phyloP scores from a whole-genome alignment of 441 rosid genomes.

The Euphorbia celastroides region DNA sequence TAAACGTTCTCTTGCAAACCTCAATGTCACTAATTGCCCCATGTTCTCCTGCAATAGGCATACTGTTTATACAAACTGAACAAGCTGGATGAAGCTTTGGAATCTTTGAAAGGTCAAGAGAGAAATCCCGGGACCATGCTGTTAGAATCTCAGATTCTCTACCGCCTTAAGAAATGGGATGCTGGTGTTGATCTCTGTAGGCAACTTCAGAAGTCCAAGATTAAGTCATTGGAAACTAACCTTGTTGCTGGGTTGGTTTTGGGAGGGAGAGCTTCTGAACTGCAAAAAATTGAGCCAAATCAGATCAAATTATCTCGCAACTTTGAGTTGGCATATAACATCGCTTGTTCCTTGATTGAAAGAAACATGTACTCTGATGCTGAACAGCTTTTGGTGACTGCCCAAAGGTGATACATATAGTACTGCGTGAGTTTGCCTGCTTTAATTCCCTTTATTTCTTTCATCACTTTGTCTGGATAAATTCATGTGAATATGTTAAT shows the following conservation, averaged over 20 bases:
- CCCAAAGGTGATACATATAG: conserved; percentile 48
- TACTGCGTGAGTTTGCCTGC: background rate
- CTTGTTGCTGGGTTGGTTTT: conserved; percentile 65
- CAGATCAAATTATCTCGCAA: conserved; percentile 62
- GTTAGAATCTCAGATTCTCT: conserved; percentile 79
- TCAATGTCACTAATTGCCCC: background rate
- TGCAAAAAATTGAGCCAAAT: conserved; percentile 54
- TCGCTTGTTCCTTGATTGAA: conserved; percentile 80
- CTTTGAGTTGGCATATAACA: conserved; percentile 76
- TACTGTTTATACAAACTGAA: conserved; percentile 87
- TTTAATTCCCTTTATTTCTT: background rate
- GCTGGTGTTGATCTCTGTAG: conserved; percentile 62
- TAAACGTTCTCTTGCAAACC: background rate
- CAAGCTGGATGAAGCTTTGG: conserved; percentile 75
- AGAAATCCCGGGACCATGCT: conserved; percentile 45
- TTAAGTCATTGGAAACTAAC: conserved; percentile 60
- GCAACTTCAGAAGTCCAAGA: conserved; percentile 49
- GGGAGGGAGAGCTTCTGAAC: conserved; percentile 72
- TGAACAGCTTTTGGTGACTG: conserved; percentile 75
- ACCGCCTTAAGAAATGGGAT: conserved; percentile 69
- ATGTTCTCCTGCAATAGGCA: conserved; percentile 40
- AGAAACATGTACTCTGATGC: conserved; percentile 52
- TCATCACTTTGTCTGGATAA: background rate
- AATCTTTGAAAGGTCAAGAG: conserved; percentile 44
- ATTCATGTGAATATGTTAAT: background rate